Evolutionary conservation across 345 rosid species (phyloP), one percentile per base, ranked within the genome.

Genomic region (Brassica nigra): DNA sequence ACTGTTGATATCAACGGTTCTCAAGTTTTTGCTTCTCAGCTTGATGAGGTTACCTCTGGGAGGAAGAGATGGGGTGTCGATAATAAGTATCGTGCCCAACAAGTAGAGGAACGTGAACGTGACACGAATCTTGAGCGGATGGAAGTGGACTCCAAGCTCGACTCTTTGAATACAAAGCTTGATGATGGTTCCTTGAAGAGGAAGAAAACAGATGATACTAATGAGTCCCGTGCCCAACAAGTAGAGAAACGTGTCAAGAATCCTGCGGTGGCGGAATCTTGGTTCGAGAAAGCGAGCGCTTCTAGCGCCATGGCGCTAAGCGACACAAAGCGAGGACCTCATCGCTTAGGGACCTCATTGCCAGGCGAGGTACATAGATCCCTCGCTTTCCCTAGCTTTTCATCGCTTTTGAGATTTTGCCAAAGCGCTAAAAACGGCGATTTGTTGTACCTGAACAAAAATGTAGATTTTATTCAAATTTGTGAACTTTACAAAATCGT

Each of bases 11-110:
- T 12, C 66, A 68, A 44, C 2, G 62, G 62, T 30, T 61, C 23
- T 9, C 36, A n/a, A n/a, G 37, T 59, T 68, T 44, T 59, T 14
- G 52, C 80, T 68, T 76, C 80, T 76, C 74, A 76, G 27, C 27
- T 54, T 15, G 23, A 18, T 2, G 49, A 68, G 2, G 1, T 68
- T 76, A 11, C 4, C 2, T 4, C 59, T 20, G 47, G 42, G 44
- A 58, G 7, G 27, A 72, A 59, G 55, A 72, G 6, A 37, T 2
- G n/a, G 14, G 12, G 23, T 23, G 66, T 16, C 63, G 57, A 11
- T 59, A 14, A 8, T 8, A 4, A 1, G 37, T 61, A 29, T 27
- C 58, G 57, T 52, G 20, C 57, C 20, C 2, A 52, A 52, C 57
- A 52, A 52, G 18, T 52, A 44, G 54, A 44, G 54, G 15, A 64